These are phyloP conservation scores for Conoideocrella luteorostrata DNA, from an alignment of 2,329 filamentous ascomycete species.

Conservation along the genomic window DNA sequence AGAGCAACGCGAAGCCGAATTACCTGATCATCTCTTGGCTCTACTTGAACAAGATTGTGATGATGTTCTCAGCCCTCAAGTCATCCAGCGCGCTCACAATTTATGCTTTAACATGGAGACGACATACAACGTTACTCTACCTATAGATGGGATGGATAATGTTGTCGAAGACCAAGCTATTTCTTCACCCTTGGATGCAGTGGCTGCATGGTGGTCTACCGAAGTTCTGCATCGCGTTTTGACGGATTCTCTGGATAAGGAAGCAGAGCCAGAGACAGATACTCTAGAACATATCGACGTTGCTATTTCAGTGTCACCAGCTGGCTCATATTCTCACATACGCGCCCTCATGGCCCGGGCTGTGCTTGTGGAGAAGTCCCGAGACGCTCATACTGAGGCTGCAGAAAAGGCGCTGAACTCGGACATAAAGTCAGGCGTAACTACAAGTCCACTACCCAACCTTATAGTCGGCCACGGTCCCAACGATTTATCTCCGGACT, in stretches of 20 bases:
- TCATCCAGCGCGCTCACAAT: constrained; percentile 83
- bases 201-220: constrained; percentile 87
- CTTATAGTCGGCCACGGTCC: constrained; percentile 41
- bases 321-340: constrained; percentile 64
- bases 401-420: constrained; percentile 44
- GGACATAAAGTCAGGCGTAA: constrained; percentile 23
- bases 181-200: constrained; percentile 78
- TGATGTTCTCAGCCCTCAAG: constrained; percentile 68
- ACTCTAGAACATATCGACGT: constrained; percentile 49
- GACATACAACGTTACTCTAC: constrained; percentile 54
- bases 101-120: constrained; percentile 81
- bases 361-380: constrained; percentile 47
- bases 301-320: constrained; percentile 68
- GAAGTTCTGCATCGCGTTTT: constrained; percentile 65
- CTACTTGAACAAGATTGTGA: constrained; percentile 77
- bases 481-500: constrained; percentile 40
- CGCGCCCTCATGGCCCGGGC: constrained; percentile 55
- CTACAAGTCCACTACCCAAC: constrained; percentile 19
- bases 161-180: constrained; percentile 83
- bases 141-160: constrained; percentile 68
- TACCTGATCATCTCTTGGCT: constrained; percentile 70
- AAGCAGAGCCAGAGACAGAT: constrained; percentile 21
- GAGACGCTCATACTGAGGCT: constrained; percentile 49
- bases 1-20: constrained; percentile 46
- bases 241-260: constrained; percentile 53